Evolutionary conservation across 495 filamentous ascomycete species (phyloP).

Genomic region (Hypoxylon subgilvum): DNA sequence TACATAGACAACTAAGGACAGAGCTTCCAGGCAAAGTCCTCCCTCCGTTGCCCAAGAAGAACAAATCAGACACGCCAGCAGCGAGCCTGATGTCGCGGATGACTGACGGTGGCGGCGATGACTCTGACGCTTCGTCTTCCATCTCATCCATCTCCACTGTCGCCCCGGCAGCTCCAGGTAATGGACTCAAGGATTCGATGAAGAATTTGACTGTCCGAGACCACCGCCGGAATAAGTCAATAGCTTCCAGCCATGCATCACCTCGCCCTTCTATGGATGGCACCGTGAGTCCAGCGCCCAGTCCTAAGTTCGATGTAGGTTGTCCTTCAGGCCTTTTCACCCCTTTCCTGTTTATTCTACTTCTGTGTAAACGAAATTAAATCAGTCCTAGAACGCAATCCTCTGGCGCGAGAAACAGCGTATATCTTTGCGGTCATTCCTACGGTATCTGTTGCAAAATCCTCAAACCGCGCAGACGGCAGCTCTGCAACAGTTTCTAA

Average conservation of each 20-base stretch:
- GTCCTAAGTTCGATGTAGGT: slow-evolving; percentile 34
- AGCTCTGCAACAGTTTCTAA: slow-evolving; percentile 82
- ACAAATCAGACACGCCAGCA: slow-evolving; percentile 73
- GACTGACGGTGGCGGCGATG: slow-evolving; percentile 60
- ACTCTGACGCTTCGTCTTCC: slow-evolving; percentile 76
- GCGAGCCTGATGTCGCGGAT: slow-evolving; percentile 55
- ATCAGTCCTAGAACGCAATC: slow-evolving; percentile 50
- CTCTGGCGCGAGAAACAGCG: slow-evolving; percentile 90
- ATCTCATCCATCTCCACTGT: slow-evolving; percentile 76
- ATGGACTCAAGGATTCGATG: slow-evolving; percentile 39
- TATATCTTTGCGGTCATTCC: slow-evolving; percentile 87
- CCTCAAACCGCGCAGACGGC: slow-evolving; percentile 80
- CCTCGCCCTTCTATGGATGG: slow-evolving; percentile 49
- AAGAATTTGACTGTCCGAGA: slow-evolving; percentile 54
- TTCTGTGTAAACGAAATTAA: slow-evolving; percentile 12
- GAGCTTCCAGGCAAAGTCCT: slow-evolving; percentile 93
- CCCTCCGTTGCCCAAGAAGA: slow-evolving; percentile 86
- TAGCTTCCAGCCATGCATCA: slow-evolving; percentile 42
- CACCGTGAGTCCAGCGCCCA: slow-evolving; percentile 16
- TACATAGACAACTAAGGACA: slow-evolving; percentile 78
- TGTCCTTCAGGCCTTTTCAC: background rate
- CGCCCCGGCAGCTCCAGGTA: slow-evolving; percentile 23
- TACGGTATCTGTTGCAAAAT: slow-evolving; percentile 83
- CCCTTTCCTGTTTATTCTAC: background rate
- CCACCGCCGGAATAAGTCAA: slow-evolving; percentile 43